Evolutionary conservation across 192 early-diverging fungal genomes (phyloP), one percentile per base, ranked within the genome.

Genomic region (Coemansia sp.): DNA sequence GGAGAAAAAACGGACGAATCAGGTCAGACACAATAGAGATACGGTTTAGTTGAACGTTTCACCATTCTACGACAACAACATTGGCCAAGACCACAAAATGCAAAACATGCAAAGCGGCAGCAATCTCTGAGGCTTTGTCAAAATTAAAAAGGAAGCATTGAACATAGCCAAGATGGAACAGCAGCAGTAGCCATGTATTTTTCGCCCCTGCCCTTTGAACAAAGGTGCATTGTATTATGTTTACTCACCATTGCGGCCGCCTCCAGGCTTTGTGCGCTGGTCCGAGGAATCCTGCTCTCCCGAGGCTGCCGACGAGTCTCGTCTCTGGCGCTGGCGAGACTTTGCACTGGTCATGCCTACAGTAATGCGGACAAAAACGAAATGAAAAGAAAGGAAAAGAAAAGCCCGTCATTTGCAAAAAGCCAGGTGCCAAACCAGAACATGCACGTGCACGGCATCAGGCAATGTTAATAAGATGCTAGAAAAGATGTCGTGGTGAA

Each of bases 161-260:
- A 51, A 62, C 43, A 21, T 7, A 10, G 7, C 34, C 9, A 33
- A 59, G 16, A n/a, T 12, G 40, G 21, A 42, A 42, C 43, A 62
- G 31, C 18, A 61, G 43, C 13, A 61, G n/a, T 15, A 45, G 4
- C 18, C 59, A 46, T 61, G 23, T 45, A 29, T 59, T 60, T 55
- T 18, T 21, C 7, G 21, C 23, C 48, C 7, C 26, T 26, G 48
- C 25, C 21, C 48, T 15, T 51, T 51, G 12, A 26, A 26, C 55
- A 57, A 20, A 30, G 30, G n/a, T 18, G n/a, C 3, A 57, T 33
- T 57, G 31, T 20, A 21, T 57, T 31, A 13, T 30, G 18, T 57
- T 57, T 21, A 57, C 55, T 57, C 55, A 81, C 78, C 78, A 26
- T 81, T 71, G 55, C 35, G 62, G 28, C 60, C 71, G n/a, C 71